Evolutionary conservation across 225 moss, liverwort and hornwort species (phyloP), one percentile per base, ranked within the genome.

Genomic region (Thuidium tamariscinum): DNA sequence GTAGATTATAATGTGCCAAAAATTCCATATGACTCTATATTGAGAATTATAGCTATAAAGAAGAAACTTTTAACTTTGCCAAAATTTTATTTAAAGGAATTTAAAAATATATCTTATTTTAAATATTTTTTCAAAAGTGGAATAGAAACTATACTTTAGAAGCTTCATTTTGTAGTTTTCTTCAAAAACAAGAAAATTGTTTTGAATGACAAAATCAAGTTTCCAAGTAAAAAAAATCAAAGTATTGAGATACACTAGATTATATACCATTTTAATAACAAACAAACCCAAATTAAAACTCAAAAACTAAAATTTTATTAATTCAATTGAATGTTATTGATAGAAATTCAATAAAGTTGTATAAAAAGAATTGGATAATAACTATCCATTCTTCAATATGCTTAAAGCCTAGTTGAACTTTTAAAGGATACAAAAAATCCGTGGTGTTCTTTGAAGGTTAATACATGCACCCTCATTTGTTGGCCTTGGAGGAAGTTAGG

Each of bases 111-210:
- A n/a, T n/a, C n/a, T n/a, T n/a, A n/a, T n/a, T n/a, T n/a, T n/a
- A n/a, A n/a, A n/a, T n/a, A n/a, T n/a, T n/a, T n/a, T n/a, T n/a
- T n/a, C n/a, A n/a, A n/a, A n/a, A n/a, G 20, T 64, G 10, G 3
- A 66, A 2, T 36, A 36, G 6, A 66, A 66, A 19, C 3, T 3
- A 3, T 1, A 21, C 36, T 66, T 21, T 21, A 6, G 65, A 18
- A 34, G 0, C 3, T 65, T 10, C 0, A 19, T n/a, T n/a, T 5
- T 1, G 4, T 17, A 17, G 4, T 17, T 64, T 18, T 64, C n/a
- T 5, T 1, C 19, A 19, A 5, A n/a, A 19, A 11, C 0, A 20
- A 18, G 18, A 34, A 0, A 3, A 10, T 20, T 5, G 1, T 20
- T 11, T 36, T 5, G 2, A 36, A 36, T 36, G 20, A 36, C 66